Evolutionary conservation across 768 basidiomycete species (phyloP).

Genomic region (Hypholoma sublateritium): DNA sequence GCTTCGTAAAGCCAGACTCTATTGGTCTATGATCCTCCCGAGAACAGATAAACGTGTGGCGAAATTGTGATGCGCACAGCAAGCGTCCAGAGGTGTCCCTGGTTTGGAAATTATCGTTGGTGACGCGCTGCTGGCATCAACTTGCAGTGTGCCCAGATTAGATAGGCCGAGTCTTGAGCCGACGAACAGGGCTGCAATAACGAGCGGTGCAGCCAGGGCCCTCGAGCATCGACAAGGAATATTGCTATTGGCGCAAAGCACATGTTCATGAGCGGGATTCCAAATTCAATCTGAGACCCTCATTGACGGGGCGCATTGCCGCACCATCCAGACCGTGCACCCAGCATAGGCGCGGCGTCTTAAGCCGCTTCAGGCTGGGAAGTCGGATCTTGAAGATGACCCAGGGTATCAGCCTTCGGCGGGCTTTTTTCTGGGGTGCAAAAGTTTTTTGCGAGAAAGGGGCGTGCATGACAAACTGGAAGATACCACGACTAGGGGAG

Average conservation of each 20-base stretch:
- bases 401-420: neutral
- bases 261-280: neutral
- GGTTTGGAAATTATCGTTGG: neutral
- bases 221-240: too few species aligned
- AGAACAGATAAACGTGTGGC: neutral
- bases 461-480: neutral
- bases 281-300: neutral
- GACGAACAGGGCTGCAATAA: neutral
- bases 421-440: neutral
- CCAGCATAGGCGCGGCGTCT: neutral
- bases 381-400: neutral
- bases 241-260: neutral
- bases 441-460: neutral
- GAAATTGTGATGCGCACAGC: neutral
- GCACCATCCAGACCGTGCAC: neutral
- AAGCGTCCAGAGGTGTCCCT: neutral
- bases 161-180: neutral
- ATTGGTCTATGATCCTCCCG: conserved; percentile 12
- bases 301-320: neutral
- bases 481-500: neutral
- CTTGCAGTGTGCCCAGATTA: neutral
- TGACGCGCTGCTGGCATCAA: neutral
- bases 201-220: too few species aligned
- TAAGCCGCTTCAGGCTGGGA: neutral
- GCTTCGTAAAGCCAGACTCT: neutral